These are phyloP conservation scores for Megacollybia platyphylla DNA, from an alignment of 1,284 basidiomycete genomes.

Conservation along the genomic window DNA sequence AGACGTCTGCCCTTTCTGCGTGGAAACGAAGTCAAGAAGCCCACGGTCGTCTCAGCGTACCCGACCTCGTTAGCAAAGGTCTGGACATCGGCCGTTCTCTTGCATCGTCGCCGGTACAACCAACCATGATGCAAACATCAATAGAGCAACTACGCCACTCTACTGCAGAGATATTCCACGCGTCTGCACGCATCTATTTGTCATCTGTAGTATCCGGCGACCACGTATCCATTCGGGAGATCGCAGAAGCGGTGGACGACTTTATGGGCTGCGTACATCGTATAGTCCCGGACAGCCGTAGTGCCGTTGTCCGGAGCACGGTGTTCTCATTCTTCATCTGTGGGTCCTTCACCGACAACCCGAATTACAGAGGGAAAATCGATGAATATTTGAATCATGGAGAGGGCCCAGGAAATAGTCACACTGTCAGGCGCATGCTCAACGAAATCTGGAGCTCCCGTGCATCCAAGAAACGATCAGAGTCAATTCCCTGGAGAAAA, in stretches of 20 bases:
- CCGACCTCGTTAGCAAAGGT: slow-evolving; percentile 42
- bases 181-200: slow-evolving; percentile 60
- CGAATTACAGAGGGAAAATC: slow-evolving; percentile 29
- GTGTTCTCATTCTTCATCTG: slow-evolving; percentile 67
- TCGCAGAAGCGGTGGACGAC: slow-evolving; percentile 37
- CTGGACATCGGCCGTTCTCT: slow-evolving; percentile 34
- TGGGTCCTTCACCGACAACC: slow-evolving; percentile 51
- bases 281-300: slow-evolving; percentile 28
- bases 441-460: slow-evolving; percentile 40
- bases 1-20: slow-evolving; percentile 49
- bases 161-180: slow-evolving; percentile 61
- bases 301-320: slow-evolving; percentile 52
- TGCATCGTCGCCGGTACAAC: slow-evolving; percentile 7
- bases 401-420: slow-evolving; percentile 34
- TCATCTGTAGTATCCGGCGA: slow-evolving; percentile 61
- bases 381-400: slow-evolving; percentile 34
- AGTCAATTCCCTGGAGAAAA: slow-evolving; percentile 47
- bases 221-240: slow-evolving; percentile 48
- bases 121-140: slow-evolving; percentile 11
- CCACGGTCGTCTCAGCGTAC: slow-evolving; percentile 36
- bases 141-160: slow-evolving; percentile 31
- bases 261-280: slow-evolving; percentile 36
- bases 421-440: slow-evolving; percentile 43
- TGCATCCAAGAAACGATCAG: slow-evolving; percentile 9
- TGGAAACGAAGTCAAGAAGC: slow-evolving; percentile 43